Base-by-base conservation (phyloP, 768 basidiomycete species). In the Russula earlei region DNA sequence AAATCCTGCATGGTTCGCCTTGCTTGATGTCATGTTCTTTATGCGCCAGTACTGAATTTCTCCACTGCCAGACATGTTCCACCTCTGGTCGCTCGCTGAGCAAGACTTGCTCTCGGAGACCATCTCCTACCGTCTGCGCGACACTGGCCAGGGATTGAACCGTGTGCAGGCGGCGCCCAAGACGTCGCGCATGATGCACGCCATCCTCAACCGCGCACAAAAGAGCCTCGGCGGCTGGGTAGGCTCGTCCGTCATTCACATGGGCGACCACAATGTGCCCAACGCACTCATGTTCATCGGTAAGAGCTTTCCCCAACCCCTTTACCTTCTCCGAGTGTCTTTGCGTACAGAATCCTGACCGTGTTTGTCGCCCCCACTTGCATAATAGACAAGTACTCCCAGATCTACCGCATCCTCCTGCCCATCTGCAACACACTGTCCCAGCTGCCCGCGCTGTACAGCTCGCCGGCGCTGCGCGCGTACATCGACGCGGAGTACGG, bases 111-210 rank as follows among this genome's bases (percentile, higher is more conserved):
- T 92, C n/a, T 83, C 86, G 6, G 83, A 90, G 64, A 81, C 74
- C 20, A 72, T 84, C 38, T 67, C 81, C 3, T 92, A 92, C 67
- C 85, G 90, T 29, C 75, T 92, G 37, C 83, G 90, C 27, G 90
- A 92, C 67, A 92, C 90, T 0, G 90, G 90, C 25, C 90, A 92
- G 64, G 90, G 90, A n/a, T 75, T 92, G 52, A 92, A 92, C 70
- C 84, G 90, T 43, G 88, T 92, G 11, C 90, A 91, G 67, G 80
- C 83, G 0, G 80, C 90, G 3, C 90, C 90, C 12, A 91, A 91
- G 68, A 92, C 90, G 3, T 83, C 87, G n/a, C 82, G 86, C 27
- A 83, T 88, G 82, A 91, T 91, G 90, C 88, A 90, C 66, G 78
- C 77, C 24, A 90, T 92, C 64, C 79, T 92, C 29, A 81, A 91